These are phyloP conservation scores for Fusarium coicis DNA, from an alignment of 2,329 filamentous ascomycete genomes.

Conservation along the genomic window DNA sequence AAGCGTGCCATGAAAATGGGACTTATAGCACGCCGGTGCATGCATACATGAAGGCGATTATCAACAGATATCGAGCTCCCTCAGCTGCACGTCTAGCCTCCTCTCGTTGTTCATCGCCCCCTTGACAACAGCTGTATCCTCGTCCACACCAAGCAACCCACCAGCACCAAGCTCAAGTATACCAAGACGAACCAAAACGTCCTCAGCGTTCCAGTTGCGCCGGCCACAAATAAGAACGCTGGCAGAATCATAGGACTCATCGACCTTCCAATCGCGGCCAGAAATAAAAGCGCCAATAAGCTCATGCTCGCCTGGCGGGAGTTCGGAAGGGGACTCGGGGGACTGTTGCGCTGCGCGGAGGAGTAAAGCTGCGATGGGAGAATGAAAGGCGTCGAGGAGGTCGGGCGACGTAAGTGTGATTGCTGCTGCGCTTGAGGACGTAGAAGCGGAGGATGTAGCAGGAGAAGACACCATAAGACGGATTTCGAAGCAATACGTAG, in stretches of 20 bases:
- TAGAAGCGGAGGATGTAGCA: constrained; percentile 18
- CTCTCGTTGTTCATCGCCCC: constrained; percentile 43
- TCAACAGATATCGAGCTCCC: constrained; percentile 52
- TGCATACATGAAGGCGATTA: neutral
- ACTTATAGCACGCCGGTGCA: neutral
- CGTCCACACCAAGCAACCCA: constrained; percentile 41
- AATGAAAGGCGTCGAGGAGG: constrained; percentile 33
- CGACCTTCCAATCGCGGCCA: constrained; percentile 46
- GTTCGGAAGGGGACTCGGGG: constrained; percentile 23
- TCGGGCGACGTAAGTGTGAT: constrained; percentile 38
- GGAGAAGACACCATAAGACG: constrained; percentile 33
- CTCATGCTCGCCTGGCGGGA: constrained; percentile 39
- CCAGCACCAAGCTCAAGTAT: constrained; percentile 44
- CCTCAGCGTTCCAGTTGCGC: constrained; percentile 43
- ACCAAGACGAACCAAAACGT: constrained; percentile 47
- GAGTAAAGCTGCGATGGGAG: constrained; percentile 37
- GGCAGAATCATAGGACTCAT: constrained; percentile 42
- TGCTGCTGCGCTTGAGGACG: constrained; percentile 13
- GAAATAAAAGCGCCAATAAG: constrained; percentile 46
- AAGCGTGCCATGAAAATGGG: neutral
- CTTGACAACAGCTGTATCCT: constrained; percentile 43
- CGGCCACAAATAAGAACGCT: constrained; percentile 47
- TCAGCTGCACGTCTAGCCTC: constrained; percentile 44
- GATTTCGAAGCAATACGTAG: constrained; percentile 50
- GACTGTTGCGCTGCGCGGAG: constrained; percentile 30